A percentile compares a stretch with the other conserved stretches of the same genome.
Conservation (phyloP, 768 basidiomycete genomes). For the Fistulinella prunicolor region DNA sequence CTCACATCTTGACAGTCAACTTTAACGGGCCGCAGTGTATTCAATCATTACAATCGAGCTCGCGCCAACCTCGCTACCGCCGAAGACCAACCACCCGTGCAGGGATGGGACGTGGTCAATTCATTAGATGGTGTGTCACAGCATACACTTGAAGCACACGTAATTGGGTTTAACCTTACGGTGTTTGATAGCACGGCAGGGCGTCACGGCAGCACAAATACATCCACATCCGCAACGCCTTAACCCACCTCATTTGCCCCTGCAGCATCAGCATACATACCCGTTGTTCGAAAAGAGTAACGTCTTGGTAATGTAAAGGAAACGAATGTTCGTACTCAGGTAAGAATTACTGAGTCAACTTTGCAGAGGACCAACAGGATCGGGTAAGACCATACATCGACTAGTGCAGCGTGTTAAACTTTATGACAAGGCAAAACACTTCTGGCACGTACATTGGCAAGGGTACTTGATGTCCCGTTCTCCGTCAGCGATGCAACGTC, state of each 20-base stretch:
- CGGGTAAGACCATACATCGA: conserved; percentile 47
- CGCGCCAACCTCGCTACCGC: conserved; percentile 59
- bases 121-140: conserved; percentile 30
- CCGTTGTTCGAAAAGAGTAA: conserved; percentile 93
- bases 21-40: conserved; percentile 55
- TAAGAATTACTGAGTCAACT: conserved; percentile 4
- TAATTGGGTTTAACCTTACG: too few relatives aligned
- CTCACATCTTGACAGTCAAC: background rate
- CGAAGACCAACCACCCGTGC: conserved; percentile 35
- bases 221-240: conserved; percentile 53
- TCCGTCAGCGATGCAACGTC: conserved; percentile 92
- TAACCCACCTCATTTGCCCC: conserved; percentile 33
- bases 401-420: background rate
- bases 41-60: conserved; percentile 92
- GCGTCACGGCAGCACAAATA: conserved; percentile 56
- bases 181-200: conserved; percentile 31
- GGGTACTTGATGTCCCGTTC: conserved; percentile 90
- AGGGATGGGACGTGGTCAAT: conserved; percentile 28
- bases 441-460: conserved; percentile 87
- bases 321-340: conserved; percentile 1
- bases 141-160: background rate
- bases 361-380: conserved; percentile 78
- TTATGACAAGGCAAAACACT: conserved; percentile 73
- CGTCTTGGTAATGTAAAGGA: conserved; percentile 79
- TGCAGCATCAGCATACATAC: conserved; percentile 41